Evolutionary conservation across 441 rosid species (phyloP).

Genomic region (Geranium incanum): DNA sequence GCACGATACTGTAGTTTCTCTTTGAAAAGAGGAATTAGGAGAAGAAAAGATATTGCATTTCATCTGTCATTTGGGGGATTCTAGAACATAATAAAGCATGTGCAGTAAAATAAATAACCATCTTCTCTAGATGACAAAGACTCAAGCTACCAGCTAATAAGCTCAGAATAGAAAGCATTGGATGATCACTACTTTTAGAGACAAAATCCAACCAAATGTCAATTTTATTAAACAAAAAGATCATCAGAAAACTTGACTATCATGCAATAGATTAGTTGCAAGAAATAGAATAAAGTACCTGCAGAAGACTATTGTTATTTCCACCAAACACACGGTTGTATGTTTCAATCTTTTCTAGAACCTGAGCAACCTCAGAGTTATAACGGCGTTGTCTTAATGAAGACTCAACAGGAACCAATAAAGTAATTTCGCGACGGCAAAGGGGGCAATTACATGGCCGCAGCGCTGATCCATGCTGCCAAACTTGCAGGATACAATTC

Average conservation of each 20-base stretch:
- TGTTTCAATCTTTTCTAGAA: conserved; percentile 45
- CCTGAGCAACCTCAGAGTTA: conserved; percentile 34
- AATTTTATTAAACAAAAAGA: background rate
- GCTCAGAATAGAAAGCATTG: background rate
- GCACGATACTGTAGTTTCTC: background rate
- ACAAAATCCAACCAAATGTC: background rate
- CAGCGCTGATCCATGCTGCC: conserved; percentile 66
- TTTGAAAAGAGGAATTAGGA: background rate
- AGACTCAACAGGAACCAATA: conserved; percentile 62
- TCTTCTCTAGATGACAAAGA: background rate
- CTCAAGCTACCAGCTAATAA: background rate
- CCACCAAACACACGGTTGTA: conserved; percentile 73
- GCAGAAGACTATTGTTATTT: conserved; percentile 37
- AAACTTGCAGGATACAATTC: conserved; percentile 73
- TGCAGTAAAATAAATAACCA: background rate
- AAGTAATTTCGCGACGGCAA: conserved; percentile 71
- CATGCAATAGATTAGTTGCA: background rate
- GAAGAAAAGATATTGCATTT: background rate
- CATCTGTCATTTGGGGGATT: background rate
- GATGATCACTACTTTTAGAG: background rate
- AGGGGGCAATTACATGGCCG: conserved; percentile 79
- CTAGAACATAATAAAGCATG: background rate
- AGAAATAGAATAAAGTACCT: conserved; percentile 32
- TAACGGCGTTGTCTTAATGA: conserved; percentile 36
- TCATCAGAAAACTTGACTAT: background rate